These are phyloP conservation scores for Apodospora peruviana DNA, from an alignment of 495 filamentous ascomycete genomes.

Conservation along the genomic window DNA sequence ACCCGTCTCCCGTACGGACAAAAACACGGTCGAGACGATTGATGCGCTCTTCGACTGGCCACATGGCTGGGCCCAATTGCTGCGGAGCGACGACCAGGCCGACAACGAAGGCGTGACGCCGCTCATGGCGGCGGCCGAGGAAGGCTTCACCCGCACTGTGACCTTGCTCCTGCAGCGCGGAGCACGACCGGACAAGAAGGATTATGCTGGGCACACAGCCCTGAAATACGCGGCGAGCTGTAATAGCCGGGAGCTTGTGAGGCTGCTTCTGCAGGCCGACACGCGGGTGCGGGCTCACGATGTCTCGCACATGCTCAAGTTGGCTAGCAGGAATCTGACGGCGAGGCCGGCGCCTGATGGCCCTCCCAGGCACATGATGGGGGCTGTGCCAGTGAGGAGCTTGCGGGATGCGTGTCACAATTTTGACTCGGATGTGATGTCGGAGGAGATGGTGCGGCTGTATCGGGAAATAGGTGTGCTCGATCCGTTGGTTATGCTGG, in stretches of 20 bases:
- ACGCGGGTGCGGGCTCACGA: conserved; percentile 1
- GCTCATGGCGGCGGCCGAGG: conserved; percentile 17
- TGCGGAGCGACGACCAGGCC: not conserved
- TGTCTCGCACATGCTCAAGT: conserved; percentile 11
- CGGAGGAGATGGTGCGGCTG: conserved; percentile 11
- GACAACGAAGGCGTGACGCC: conserved; percentile 15
- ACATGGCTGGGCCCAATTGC: not conserved
- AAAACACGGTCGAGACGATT: conserved; percentile 4
- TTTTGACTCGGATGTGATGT: not conserved
- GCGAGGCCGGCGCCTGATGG: not conserved
- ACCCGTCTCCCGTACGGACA: conserved; percentile 1
- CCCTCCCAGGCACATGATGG: too few relatives aligned
- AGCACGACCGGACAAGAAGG: conserved; percentile 5
- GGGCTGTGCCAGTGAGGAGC: not conserved
- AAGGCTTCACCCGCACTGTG: conserved; percentile 4
- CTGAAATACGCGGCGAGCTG: conserved; percentile 12
- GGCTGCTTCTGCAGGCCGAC: conserved; percentile 14
- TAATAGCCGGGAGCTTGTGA: conserved; percentile 2
- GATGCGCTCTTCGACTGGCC: conserved; percentile 8
- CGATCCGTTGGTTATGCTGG: conserved; percentile 3
- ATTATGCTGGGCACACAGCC: conserved; percentile 12
- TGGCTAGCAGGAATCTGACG: conserved; percentile 10
- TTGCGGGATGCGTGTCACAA: not conserved
- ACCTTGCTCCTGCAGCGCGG: conserved; percentile 5
- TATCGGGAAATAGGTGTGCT: conserved; percentile 8